A percentile compares a stretch with the other conserved stretches of the same genome.
Conservation (phyloP, 768 basidiomycete genomes). For the Lactarius pseudohatsudake region DNA sequence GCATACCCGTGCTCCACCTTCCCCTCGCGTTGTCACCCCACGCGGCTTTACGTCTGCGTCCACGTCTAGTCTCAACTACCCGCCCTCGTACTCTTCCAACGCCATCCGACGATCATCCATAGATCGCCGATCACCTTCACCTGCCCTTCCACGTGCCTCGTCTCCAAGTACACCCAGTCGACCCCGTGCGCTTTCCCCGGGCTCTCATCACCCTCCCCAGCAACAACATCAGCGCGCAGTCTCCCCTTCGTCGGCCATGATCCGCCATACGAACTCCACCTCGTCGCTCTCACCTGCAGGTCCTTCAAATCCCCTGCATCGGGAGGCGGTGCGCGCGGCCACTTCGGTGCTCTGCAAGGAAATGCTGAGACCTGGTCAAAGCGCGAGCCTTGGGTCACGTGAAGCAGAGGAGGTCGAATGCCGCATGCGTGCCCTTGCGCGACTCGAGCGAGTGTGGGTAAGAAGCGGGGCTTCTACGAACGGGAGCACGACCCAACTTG, state of each 20-base stretch:
- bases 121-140: slow-evolving; percentile 41
- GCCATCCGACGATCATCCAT: slow-evolving; percentile 35
- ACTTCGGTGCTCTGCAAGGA: slow-evolving; percentile 65
- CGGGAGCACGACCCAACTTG: slow-evolving; percentile 42
- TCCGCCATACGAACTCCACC: slow-evolving; percentile 59
- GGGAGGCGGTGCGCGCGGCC: slow-evolving; percentile 68
- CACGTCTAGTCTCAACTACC: slow-evolving; percentile 44
- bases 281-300: slow-evolving; percentile 46
- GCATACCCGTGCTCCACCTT: slow-evolving; percentile 34
- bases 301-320: slow-evolving; percentile 54
- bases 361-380: slow-evolving; percentile 59
- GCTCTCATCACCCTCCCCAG: slow-evolving; percentile 3
- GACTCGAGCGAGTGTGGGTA: slow-evolving; percentile 77
- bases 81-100: slow-evolving; percentile 35
- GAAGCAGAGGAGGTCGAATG: slow-evolving; percentile 80
- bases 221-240: slow-evolving; percentile 28
- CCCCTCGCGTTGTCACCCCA: slow-evolving; percentile 42
- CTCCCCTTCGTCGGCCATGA: slow-evolving; percentile 41
- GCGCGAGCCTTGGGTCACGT: slow-evolving; percentile 47
- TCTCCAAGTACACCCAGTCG: slow-evolving; percentile 28
- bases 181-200: slow-evolving; percentile 17
- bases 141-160: slow-evolving; percentile 34
- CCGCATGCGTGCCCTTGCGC: slow-evolving; percentile 54
- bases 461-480: slow-evolving; percentile 51
- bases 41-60: slow-evolving; percentile 51